Evolutionary conservation across 2,329 filamentous ascomycete species (phyloP), one percentile per base, ranked within the genome.

Genomic region (Ilyonectria destructans): DNA sequence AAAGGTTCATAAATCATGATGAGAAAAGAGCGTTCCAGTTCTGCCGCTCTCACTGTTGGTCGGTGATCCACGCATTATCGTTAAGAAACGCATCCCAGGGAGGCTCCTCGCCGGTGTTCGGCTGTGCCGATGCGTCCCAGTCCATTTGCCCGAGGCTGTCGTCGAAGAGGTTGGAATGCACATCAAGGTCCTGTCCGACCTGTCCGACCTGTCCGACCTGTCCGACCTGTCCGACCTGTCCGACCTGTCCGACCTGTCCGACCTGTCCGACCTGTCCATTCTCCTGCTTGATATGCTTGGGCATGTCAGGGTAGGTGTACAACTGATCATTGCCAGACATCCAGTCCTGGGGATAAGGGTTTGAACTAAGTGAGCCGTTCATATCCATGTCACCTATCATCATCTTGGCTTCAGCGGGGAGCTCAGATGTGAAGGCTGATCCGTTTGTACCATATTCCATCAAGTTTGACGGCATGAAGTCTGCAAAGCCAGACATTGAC

Each of bases 341-440:
- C 67, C 69, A 71, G 13, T 70, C 65, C 10, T 73, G 70, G 19
- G 35, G 37, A 19, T 71, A 74, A 48, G 74, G 15, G 9, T 43
- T 71, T 13, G 67, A 59, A n/a, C 58, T 37, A 56, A 71, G 66
- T 1, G 75, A 75, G 6, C 77, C 74, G 31, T 57, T 76, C 70
- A 80, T 75, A 33, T 79, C 78, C 13, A 80, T 59, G 7, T 79
- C 79, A 7, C 64, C 67, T 45, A 78, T 72, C 70, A 86, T 76
- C 81, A 83, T 82, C 71, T 81, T 84, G 2, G 82, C 79, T 56
- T 86, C 84, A 1, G 80, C 70, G 0, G 84, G 79, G 7, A 86
- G 71, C 66, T 85, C 81, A 0, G 82, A 73, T 0, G 84, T 85
- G 58, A 86, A 86, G 1, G 75, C 76, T 1, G 83, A 84, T 1